Evolutionary conservation across 176 grass and related monocot genomes (phyloP).

Genomic region (Zoysia pacifica): DNA sequence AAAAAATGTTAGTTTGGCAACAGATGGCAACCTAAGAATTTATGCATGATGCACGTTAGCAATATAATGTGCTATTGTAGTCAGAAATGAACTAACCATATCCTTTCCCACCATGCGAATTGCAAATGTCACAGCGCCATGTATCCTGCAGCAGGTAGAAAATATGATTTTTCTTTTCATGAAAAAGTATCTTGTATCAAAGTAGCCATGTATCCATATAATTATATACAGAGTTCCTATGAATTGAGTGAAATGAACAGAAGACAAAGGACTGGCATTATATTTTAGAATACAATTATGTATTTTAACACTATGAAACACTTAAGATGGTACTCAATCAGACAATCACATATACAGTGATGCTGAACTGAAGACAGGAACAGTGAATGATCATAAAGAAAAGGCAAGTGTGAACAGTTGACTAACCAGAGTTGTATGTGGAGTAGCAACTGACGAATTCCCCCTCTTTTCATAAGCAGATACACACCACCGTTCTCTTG

Average conservation of each 20-base stretch:
- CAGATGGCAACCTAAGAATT: constrained; percentile 7
- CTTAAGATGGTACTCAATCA: constrained; percentile 5
- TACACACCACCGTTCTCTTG: constrained; percentile 96
- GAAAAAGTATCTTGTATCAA: not conserved
- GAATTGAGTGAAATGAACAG: not conserved
- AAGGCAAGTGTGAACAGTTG: constrained; percentile 10
- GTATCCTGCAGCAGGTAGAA: constrained; percentile 61
- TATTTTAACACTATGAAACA: constrained; percentile 5
- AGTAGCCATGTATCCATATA: not conserved
- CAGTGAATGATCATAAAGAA: not conserved
- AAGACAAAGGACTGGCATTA: not conserved
- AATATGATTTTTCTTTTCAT: constrained; percentile 17
- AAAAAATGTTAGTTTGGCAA: constrained; percentile 13
- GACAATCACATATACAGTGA: not conserved
- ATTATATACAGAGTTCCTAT: not conserved
- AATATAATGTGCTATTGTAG: not conserved
- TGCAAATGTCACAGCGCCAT: constrained; percentile 91
- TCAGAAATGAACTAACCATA: constrained; percentile 70
- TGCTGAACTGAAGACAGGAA: constrained; percentile 13
- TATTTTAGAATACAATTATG: constrained; percentile 16
- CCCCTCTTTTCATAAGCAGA: constrained; percentile 87
- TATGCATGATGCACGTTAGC: not conserved
- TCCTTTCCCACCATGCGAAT: constrained; percentile 78
- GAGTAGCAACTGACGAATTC: constrained; percentile 67
- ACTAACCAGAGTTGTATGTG: constrained; percentile 69